phyloP scores from a whole-genome alignment of 78 protist species.

The Dictyostelium capitatum region DNA sequence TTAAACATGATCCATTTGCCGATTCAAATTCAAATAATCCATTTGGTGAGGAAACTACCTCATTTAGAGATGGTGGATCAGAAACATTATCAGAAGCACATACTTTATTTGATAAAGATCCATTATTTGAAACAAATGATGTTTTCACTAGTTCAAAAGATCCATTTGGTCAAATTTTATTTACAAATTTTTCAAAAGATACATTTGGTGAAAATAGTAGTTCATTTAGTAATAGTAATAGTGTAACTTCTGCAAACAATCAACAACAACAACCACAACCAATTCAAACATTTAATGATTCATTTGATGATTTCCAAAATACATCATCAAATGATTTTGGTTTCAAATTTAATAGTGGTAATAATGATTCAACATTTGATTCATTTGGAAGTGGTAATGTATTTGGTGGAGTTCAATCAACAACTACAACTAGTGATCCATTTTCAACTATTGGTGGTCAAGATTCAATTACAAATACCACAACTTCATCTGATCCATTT shows the following conservation, averaged over 20 bases:
- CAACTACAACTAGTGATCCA: slow-evolving; percentile 16
- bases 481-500: slow-evolving; percentile 15
- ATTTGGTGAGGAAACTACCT: slow-evolving; percentile 31
- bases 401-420: neutral
- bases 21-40: slow-evolving; percentile 15
- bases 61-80: slow-evolving; percentile 48
- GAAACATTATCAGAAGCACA: slow-evolving; percentile 57
- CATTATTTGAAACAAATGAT: slow-evolving; percentile 29
- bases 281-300: neutral
- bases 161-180: slow-evolving; percentile 45
- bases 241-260: neutral
- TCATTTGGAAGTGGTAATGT: neutral
- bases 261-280: slow-evolving; percentile 5
- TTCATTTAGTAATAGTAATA: neutral
- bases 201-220: slow-evolving; percentile 8
- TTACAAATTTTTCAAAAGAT: slow-evolving; percentile 12
- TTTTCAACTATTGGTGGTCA: neutral
- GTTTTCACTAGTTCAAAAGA: slow-evolving; percentile 13
- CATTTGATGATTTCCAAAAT: slow-evolving; percentile 32
- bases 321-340: slow-evolving; percentile 16
- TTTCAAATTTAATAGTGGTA: neutral
- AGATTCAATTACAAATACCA: neutral
- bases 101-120: slow-evolving; percentile 19
- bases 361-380: slow-evolving; percentile 7
- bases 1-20: slow-evolving; percentile 40